Base-by-base conservation (phyloP, 1,284 basidiomycete genomes). In the Heterobasidion parviporum region DNA sequence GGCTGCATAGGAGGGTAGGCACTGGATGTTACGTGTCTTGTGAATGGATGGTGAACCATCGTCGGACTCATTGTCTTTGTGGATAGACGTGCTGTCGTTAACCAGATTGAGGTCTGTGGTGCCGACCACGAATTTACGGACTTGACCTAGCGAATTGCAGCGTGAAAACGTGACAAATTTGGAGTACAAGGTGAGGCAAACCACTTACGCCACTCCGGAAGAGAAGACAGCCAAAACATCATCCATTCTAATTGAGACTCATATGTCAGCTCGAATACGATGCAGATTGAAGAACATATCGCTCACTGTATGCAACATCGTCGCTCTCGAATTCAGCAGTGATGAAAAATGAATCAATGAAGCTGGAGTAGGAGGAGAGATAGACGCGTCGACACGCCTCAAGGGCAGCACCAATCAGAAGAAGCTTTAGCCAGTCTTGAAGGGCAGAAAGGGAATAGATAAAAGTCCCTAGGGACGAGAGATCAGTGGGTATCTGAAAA, bases 381-480 rank as follows among this genome's bases (percentile, higher is more conserved):
- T 55, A 62, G 14, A 74, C 38, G 2, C 84, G 77, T 16, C 85
- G 78, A 44, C 71, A 72, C 0, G 72, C 76, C 65, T 88, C 87
- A 49, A 89, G 66, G 32, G 78, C 60, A 18, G 80, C 78, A 48
- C 87, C 87, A 45, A 88, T 67, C 14, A 83, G 62, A 52, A 87
- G 63, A 53, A 89, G 73, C 62, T 85, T 81, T 6, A 80, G 55
- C 79, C 85, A 87, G 62, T 89, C 83, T n/a, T 73, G 69, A 10
- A 86, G 64, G 1, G 80, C 81, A 26, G 78, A 71, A 52, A 77
- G 74, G 2, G 70, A 70, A 33, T 70, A 58, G 16, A 71, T 56
- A 53, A 64, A 57, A 0, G 78, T 74, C 57, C 82, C 65, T 15
- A 85, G 50, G 18, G 79, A 61, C 2, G 71, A 62, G 43, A 79